Evolutionary conservation across 108 stramenopile genomes (phyloP).

Genomic region (Pelagomonas calceolata): DNA sequence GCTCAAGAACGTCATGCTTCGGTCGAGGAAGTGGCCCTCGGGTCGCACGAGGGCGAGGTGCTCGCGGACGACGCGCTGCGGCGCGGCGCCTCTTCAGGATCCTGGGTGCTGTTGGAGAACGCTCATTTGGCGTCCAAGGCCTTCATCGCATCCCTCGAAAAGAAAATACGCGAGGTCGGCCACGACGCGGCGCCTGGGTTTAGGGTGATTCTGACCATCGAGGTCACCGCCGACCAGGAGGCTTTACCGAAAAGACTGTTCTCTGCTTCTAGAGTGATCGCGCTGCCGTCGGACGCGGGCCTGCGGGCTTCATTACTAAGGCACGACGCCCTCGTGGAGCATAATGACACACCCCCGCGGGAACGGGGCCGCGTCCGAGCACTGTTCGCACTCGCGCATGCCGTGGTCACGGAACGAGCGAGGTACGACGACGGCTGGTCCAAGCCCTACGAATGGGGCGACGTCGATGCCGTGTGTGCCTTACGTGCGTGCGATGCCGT

Average conservation of each 20-base stretch:
- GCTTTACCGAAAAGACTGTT: background rate
- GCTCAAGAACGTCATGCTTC: slow-evolving; percentile 59
- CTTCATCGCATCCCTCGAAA: slow-evolving; percentile 90
- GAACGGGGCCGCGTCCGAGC: slow-evolving; percentile 74
- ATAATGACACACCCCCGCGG: slow-evolving; percentile 8
- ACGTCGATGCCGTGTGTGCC: slow-evolving; percentile 83
- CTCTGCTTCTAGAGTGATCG: background rate
- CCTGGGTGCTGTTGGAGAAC: slow-evolving; percentile 96
- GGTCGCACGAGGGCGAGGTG: slow-evolving; percentile 75
- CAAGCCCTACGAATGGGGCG: slow-evolving; percentile 85
- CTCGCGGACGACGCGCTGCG: slow-evolving; percentile 68
- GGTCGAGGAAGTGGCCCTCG: slow-evolving; percentile 82
- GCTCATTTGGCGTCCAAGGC: slow-evolving; percentile 85
- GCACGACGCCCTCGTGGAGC: background rate
- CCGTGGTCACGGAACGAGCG: slow-evolving; percentile 88
- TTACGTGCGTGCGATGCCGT: slow-evolving; percentile 18
- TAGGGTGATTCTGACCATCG: slow-evolving; percentile 62
- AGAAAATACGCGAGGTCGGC: slow-evolving; percentile 70
- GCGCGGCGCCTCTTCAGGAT: slow-evolving; percentile 64
- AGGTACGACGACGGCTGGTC: slow-evolving; percentile 86
- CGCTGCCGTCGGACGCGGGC: slow-evolving; percentile 1
- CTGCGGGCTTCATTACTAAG: slow-evolving; percentile 36
- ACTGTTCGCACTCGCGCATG: slow-evolving; percentile 84
- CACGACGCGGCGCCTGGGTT: slow-evolving; percentile 37
- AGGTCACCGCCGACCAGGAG: slow-evolving; percentile 56